These are phyloP conservation scores for Hyparrhenia diplandra DNA, from an alignment of 176 grass and related monocot species.

Conservation along the genomic window DNA sequence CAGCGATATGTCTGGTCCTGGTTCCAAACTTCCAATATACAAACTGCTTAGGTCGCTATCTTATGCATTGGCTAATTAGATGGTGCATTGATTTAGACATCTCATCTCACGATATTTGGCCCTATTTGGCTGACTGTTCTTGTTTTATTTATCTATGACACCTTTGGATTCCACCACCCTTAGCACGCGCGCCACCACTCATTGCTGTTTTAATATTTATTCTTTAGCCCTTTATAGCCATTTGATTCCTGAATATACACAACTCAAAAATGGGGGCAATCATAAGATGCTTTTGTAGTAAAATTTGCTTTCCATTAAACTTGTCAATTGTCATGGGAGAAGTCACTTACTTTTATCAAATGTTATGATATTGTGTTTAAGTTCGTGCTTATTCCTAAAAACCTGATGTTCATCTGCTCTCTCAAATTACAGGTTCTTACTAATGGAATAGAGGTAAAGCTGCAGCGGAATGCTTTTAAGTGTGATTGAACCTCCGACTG, in stretches of 20 bases:
- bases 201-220: not conserved
- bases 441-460: conserved; percentile 76
- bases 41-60: not conserved
- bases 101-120: not conserved
- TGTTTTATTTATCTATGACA: not conserved
- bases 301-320: not conserved
- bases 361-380: not conserved
- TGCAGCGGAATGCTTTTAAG: conserved; percentile 74
- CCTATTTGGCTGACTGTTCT: not conserved
- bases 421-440: conserved; percentile 55
- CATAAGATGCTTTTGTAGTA: not conserved
- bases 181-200: not conserved
- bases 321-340: not conserved
- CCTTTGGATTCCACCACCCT: not conserved
- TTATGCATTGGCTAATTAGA: conserved; percentile 1
- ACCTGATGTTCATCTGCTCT: not conserved
- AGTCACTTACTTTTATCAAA: not conserved
- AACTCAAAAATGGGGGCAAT: not conserved
- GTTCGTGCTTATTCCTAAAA: not conserved
- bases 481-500: conserved; percentile 67
- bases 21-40: not conserved
- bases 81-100: conserved; percentile 16
- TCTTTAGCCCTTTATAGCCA: not conserved
- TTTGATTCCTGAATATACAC: not conserved
- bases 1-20: not conserved